Evolutionary conservation across 2,329 filamentous ascomycete species (phyloP).

Genomic region (Fulvia fulva): DNA sequence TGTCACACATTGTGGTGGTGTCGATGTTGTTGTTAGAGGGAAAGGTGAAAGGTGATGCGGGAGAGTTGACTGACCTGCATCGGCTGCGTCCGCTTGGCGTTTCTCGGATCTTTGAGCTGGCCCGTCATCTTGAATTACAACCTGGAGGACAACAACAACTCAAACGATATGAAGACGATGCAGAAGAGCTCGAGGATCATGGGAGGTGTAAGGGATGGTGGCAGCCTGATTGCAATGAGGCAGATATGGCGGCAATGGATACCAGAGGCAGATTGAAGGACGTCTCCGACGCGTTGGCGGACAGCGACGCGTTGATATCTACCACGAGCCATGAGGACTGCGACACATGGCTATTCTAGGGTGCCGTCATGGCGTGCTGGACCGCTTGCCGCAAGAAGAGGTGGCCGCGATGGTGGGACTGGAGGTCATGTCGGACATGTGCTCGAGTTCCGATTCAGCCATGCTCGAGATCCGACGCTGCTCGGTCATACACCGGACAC

Average conservation of each 20-base stretch:
- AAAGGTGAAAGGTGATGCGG: neutral
- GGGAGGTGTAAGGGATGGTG: neutral
- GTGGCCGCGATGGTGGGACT: neutral
- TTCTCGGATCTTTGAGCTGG: constrained; percentile 1
- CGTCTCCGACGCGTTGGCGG: neutral
- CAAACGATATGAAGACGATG: neutral
- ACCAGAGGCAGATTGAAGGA: neutral
- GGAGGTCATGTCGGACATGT: neutral
- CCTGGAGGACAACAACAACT: neutral
- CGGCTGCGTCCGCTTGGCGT: constrained; percentile 2
- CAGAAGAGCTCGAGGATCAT: neutral
- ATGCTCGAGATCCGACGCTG: neutral
- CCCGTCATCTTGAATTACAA: neutral
- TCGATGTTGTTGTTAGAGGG: neutral
- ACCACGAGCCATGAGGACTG: neutral
- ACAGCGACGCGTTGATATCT: neutral
- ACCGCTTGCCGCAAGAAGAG: neutral
- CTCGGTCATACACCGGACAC: neutral
- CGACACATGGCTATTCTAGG: neutral
- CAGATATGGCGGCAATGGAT: neutral
- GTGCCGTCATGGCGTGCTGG: neutral
- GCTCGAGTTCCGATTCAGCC: neutral
- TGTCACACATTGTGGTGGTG: neutral
- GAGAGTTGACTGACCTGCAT: constrained; percentile 1
- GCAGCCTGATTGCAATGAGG: neutral